Percentiles rank a stretch among this genome's conserved stretches.
phyloP scores from a whole-genome alignment of 768 basidiomycete species.

The Chalciporus chontae region DNA sequence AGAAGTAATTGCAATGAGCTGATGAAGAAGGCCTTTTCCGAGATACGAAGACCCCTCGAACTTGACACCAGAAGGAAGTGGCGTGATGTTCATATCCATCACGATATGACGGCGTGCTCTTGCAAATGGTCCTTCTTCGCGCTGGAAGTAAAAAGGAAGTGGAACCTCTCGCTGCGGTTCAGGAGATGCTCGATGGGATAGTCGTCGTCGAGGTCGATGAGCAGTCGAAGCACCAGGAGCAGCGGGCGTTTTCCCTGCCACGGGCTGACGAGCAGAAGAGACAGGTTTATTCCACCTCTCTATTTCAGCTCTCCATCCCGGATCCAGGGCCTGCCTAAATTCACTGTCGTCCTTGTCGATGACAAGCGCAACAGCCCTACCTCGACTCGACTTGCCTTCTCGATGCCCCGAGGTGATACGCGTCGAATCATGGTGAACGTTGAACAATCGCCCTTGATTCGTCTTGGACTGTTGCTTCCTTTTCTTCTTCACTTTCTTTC shows the following conservation, averaged over 20 bases:
- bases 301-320: slow-evolving; percentile 32
- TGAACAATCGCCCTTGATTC: slow-evolving; percentile 33
- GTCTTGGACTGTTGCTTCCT: slow-evolving; percentile 23
- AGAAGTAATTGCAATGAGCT: slow-evolving; percentile 45
- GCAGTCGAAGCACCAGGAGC: slow-evolving; percentile 1
- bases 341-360: slow-evolving; percentile 44
- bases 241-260: not conserved
- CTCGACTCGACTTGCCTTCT: slow-evolving; percentile 4
- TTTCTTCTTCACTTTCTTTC: slow-evolving; percentile 22
- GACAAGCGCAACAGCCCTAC: slow-evolving; percentile 33
- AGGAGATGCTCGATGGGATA: slow-evolving; percentile 14
- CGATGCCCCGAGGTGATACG: slow-evolving; percentile 34
- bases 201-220: slow-evolving; percentile 6
- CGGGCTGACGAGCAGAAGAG: slow-evolving; percentile 12
- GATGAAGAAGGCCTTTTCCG: slow-evolving; percentile 56
- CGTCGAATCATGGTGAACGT: slow-evolving; percentile 35
- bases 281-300: slow-evolving; percentile 30
- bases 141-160: slow-evolving; percentile 16
- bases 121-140: slow-evolving; percentile 4
- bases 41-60: slow-evolving; percentile 54
- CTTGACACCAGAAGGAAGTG: slow-evolving; percentile 48
- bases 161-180: slow-evolving; percentile 8
- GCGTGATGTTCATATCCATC: slow-evolving; percentile 51
- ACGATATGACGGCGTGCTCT: slow-evolving; percentile 23
- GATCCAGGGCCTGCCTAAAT: slow-evolving; percentile 41